Conservation (phyloP, 176 grass and related monocot genomes). For the Puccinellia tenuiflora region DNA sequence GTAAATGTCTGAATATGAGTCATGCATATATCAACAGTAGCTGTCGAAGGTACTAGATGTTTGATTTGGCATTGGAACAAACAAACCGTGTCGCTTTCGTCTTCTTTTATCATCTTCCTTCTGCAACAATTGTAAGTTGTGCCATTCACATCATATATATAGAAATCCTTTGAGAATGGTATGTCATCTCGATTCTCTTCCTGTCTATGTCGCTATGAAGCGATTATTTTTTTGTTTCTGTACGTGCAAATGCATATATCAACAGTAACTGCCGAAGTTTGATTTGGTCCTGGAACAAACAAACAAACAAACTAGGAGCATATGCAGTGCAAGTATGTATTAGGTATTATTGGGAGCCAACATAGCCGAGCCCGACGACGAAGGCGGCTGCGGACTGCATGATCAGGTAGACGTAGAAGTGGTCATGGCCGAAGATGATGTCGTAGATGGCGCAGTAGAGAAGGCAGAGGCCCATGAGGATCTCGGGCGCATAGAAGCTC, state of each 20-base stretch:
- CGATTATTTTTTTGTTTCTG: background rate
- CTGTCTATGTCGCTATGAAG: background rate
- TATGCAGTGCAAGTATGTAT: background rate
- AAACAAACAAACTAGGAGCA: no score
- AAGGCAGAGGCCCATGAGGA: constrained; percentile 53
- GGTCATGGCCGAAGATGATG: constrained; percentile 43
- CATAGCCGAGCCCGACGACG: constrained; percentile 64
- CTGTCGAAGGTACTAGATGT: no score
- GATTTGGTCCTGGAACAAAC: background rate
- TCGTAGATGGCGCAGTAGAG: constrained; percentile 74
- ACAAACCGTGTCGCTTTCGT: background rate
- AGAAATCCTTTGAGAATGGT: background rate
- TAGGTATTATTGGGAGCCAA: constrained; percentile 16
- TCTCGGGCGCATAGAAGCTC: constrained; percentile 36
- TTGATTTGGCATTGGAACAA: no score
- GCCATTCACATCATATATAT: background rate
- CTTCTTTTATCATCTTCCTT: background rate
- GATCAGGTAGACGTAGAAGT: constrained; percentile 70
- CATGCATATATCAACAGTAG: no score
- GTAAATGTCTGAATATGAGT: no score
- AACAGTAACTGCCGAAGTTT: background rate
- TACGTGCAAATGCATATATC: background rate
- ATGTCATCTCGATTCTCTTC: background rate
- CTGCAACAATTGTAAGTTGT: background rate
- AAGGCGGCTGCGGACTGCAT: constrained; percentile 73